Evolutionary conservation across 2,329 filamentous ascomycete genomes (phyloP).

Genomic region (Neoarthrinium moseri): DNA sequence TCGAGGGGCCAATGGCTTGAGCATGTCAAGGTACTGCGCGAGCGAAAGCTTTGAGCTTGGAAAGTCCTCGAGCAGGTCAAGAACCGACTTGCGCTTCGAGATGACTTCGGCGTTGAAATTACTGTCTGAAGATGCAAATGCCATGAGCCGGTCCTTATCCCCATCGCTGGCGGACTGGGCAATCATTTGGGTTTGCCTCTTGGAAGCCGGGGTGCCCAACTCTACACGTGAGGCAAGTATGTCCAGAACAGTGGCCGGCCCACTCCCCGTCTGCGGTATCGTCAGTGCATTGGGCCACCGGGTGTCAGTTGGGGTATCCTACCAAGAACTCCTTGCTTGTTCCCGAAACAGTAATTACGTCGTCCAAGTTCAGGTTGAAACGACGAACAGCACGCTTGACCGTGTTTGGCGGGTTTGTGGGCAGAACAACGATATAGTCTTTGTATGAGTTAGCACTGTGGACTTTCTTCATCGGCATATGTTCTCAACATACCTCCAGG

Average conservation of each 20-base stretch:
- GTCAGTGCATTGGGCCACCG: neutral
- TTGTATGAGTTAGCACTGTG: neutral
- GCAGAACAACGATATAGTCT: constrained; percentile 3
- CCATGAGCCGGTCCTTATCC: neutral
- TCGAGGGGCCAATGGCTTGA: constrained; percentile 56
- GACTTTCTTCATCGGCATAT: no score
- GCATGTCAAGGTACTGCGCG: constrained; percentile 52
- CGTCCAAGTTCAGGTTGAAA: constrained; percentile 5
- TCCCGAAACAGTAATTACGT: neutral
- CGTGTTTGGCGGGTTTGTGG: neutral
- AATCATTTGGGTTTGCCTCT: neutral
- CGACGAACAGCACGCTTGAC: neutral
- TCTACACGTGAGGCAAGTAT: neutral
- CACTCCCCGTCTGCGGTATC: neutral
- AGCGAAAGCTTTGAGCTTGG: constrained; percentile 47
- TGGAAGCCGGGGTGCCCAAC: neutral
- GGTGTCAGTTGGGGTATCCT: neutral
- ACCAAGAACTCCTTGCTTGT: constrained; percentile 5
- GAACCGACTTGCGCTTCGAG: constrained; percentile 20
- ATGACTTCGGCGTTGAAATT: constrained; percentile 1
- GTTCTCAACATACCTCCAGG: neutral
- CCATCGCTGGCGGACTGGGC: neutral
- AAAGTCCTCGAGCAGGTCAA: constrained; percentile 56
- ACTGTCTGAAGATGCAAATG: neutral
- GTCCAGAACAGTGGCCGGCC: neutral